Percentiles rank a stretch among this genome's conserved stretches.
These are phyloP conservation scores for Rheum nobile DNA, from an alignment of 148 eudicot species.

Conservation along the genomic window DNA sequence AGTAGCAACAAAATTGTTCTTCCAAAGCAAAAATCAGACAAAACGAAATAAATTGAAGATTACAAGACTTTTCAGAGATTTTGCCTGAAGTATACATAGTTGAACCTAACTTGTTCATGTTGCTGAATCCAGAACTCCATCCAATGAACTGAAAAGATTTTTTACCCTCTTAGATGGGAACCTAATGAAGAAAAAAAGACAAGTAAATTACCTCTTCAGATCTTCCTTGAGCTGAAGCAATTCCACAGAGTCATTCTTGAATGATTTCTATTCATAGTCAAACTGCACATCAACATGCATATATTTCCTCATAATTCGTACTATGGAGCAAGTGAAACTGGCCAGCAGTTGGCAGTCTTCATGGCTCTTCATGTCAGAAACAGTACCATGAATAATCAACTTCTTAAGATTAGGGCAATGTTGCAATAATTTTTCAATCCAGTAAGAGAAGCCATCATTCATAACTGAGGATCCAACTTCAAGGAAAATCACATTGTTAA, in stretches of 20 bases:
- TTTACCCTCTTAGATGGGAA: not conserved
- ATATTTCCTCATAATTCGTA: slow-evolving; percentile 67
- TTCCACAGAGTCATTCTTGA: not conserved
- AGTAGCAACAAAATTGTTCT: not conserved
- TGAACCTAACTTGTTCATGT: not conserved
- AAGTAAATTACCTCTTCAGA: not conserved
- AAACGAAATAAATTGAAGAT: not conserved
- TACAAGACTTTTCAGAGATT: slow-evolving; percentile 2
- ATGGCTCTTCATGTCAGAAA: slow-evolving; percentile 66
- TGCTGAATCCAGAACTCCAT: slow-evolving; percentile 1
- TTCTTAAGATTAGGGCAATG: slow-evolving; percentile 70
- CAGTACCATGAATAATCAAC: slow-evolving; percentile 64
- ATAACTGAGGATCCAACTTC: slow-evolving; percentile 81
- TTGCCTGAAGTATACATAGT: slow-evolving; percentile 1
- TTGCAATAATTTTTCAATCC: slow-evolving; percentile 57
- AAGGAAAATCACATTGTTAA: slow-evolving; percentile 51
- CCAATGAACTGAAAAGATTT: not conserved
- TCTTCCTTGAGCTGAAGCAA: not conserved
- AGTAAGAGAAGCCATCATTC: slow-evolving; percentile 47
- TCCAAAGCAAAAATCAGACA: not conserved
- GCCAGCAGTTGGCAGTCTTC: slow-evolving; percentile 72
- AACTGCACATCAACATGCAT: slow-evolving; percentile 61
- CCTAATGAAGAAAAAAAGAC: not conserved
- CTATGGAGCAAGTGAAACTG: slow-evolving; percentile 58
- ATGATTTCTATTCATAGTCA: slow-evolving; percentile 30